These are phyloP conservation scores for Neurospora africana DNA, from an alignment of 495 filamentous ascomycete genomes.

Conservation along the genomic window DNA sequence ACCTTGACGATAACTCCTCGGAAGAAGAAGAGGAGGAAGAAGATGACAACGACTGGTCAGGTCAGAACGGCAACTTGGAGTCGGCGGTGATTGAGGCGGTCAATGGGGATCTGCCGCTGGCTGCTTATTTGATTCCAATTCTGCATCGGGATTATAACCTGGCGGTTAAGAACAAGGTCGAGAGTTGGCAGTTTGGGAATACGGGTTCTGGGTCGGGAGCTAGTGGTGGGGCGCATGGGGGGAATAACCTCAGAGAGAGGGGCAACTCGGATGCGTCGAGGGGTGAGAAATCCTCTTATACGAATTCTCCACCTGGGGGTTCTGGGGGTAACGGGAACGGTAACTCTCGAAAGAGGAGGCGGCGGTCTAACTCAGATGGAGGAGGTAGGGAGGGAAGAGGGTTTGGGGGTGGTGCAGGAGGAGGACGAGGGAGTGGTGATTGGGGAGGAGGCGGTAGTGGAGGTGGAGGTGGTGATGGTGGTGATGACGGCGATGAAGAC, in stretches of 20 bases:
- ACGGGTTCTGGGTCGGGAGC: neutral
- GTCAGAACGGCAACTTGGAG: constrained; percentile 16
- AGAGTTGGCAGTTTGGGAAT: constrained; percentile 13
- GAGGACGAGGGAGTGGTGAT: neutral
- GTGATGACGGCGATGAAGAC: constrained; percentile 11
- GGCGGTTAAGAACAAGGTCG: constrained; percentile 14
- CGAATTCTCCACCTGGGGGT: neutral
- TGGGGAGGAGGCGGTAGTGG: neutral
- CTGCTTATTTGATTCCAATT: constrained; percentile 14
- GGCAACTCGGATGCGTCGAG: constrained; percentile 4
- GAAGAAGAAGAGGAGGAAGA: constrained; percentile 4
- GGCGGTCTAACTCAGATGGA: constrained; percentile 9
- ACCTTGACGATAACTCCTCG: constrained; percentile 4
- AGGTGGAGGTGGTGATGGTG: neutral
- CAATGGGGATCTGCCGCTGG: constrained; percentile 12
- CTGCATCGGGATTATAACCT: constrained; percentile 13
- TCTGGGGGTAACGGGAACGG: neutral
- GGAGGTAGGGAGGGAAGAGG: neutral
- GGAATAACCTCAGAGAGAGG: neutral
- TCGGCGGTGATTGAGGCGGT: constrained; percentile 14
- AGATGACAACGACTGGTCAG: constrained; percentile 18
- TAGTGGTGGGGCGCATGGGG: neutral
- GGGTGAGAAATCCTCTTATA: constrained; percentile 2
- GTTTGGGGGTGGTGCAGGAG: neutral
- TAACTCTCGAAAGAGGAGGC: constrained; percentile 8